Percentiles rank a stretch among this genome's conserved stretches.
Conservation (phyloP, 176 grass and related monocot genomes). For the Hsuehochloa calcarea region DNA sequence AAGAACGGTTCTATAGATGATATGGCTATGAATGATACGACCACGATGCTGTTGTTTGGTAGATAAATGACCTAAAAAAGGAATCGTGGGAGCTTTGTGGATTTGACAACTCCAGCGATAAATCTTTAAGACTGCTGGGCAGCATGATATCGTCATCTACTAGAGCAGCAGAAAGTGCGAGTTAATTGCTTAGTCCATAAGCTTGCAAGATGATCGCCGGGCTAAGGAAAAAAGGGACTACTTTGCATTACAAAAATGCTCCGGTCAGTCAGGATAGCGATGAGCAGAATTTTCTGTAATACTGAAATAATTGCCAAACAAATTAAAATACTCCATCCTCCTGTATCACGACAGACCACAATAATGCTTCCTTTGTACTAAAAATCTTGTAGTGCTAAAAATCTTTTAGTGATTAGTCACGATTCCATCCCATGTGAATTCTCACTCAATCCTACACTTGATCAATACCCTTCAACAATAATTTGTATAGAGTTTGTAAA, state of each 20-base stretch:
- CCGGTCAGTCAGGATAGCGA: not conserved
- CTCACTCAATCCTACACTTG: not conserved
- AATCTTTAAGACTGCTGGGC: not conserved
- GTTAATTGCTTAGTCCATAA: not conserved
- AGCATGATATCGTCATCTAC: not conserved
- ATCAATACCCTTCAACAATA: not conserved
- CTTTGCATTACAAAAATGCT: not conserved
- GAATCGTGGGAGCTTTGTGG: not conserved
- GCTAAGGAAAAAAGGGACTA: not conserved
- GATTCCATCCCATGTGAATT: not conserved
- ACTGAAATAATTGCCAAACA: not conserved
- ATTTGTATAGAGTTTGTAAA: not conserved
- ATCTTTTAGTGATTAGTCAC: not conserved
- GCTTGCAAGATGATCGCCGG: not conserved
- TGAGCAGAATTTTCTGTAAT: not conserved
- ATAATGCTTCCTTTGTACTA: not conserved
- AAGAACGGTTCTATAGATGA: not conserved
- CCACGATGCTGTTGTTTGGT: not conserved
- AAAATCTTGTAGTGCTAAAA: not conserved
- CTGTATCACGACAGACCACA: not conserved
- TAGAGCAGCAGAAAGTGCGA: not conserved
- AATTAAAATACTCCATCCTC: not conserved
- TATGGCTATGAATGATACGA: conserved; percentile 10
- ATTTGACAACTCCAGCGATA: not conserved
- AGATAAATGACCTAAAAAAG: not conserved